A percentile compares a stretch with the other conserved stretches of the same genome.
These are phyloP conservation scores for Triangularia setosa DNA, from an alignment of 2,329 filamentous ascomycete genomes.

Conservation along the genomic window DNA sequence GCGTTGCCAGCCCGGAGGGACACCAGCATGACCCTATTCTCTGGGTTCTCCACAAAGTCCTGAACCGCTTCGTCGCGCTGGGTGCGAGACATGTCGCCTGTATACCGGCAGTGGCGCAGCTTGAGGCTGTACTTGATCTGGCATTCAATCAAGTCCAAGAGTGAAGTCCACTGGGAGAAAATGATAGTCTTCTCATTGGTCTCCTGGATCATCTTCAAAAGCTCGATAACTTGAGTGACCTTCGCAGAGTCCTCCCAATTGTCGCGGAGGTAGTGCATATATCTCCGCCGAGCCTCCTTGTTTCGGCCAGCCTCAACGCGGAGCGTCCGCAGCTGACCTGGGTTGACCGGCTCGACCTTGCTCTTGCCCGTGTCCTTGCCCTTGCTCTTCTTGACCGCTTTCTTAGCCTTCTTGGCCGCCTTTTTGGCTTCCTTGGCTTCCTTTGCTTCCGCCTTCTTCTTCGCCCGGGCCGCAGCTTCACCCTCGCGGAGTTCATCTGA, in stretches of 20 bases:
- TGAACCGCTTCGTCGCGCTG: conserved; percentile 64
- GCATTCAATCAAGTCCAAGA: conserved; percentile 74
- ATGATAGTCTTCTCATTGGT: conserved; percentile 72
- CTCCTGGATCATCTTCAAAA: conserved; percentile 48
- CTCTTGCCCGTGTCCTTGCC: conserved; percentile 44
- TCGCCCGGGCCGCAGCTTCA: conserved; percentile 11
- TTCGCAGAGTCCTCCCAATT: conserved; percentile 74
- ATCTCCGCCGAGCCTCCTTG: conserved; percentile 61
- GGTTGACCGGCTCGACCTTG: conserved; percentile 39
- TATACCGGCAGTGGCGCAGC: conserved; percentile 65
- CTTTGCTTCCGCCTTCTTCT: conserved; percentile 10
- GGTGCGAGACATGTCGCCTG: conserved; percentile 67
- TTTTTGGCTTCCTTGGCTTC: conserved; percentile 32
- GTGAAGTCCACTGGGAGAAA: conserved; percentile 76
- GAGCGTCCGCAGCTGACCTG: conserved; percentile 40
- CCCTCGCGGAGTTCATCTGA: conserved; percentile 33
- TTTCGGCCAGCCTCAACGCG: conserved; percentile 65
- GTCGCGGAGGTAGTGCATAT: conserved; percentile 64
- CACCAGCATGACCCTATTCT: conserved; percentile 68
- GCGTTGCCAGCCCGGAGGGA: conserved; percentile 79
- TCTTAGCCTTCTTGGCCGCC: conserved; percentile 31
- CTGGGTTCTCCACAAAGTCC: conserved; percentile 57
- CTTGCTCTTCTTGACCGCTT: conserved; percentile 28
- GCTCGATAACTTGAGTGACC: conserved; percentile 63
- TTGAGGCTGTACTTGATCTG: conserved; percentile 54